These are phyloP conservation scores for Naumovozyma castellii DNA, from an alignment of 805 yeast species.

Conservation along the genomic window DNA sequence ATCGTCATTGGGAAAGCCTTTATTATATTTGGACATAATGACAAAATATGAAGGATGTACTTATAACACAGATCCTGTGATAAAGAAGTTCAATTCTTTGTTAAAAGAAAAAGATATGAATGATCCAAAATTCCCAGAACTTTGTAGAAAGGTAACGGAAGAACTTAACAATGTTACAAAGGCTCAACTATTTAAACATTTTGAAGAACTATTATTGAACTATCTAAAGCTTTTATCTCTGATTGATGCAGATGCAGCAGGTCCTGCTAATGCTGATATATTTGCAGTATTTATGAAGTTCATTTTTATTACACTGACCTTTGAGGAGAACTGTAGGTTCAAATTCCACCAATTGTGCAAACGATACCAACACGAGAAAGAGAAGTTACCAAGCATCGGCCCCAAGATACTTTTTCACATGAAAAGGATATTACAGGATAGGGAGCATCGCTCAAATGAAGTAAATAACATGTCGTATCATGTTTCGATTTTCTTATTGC, in stretches of 20 bases:
- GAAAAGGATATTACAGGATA: background rate
- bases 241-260: conserved; percentile 14
- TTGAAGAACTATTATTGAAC: conserved; percentile 44
- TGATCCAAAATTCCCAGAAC: conserved; percentile 30
- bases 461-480: conserved; percentile 30
- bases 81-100: conserved; percentile 48
- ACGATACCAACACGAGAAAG: conserved; percentile 16
- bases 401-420: conserved; percentile 14
- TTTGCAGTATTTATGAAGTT: conserved; percentile 14
- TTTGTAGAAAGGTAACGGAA: conserved; percentile 39
- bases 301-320: conserved; percentile 53
- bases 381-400: conserved; percentile 42
- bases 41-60: conserved; percentile 61
- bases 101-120: conserved; percentile 16
- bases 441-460: background rate
- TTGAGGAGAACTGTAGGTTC: conserved; percentile 53
- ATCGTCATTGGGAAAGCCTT: conserved; percentile 33
- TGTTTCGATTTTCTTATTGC: conserved; percentile 42
- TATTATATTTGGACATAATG: conserved; percentile 42
- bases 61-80: conserved; percentile 48
- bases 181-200: conserved; percentile 45
- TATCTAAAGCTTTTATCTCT: conserved; percentile 32
- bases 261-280: background rate
- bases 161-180: conserved; percentile 47
- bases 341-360: conserved; percentile 43